Conservation (phyloP, 2,329 filamentous ascomycete species). For the Cladosporium austrohemisphaericum region DNA sequence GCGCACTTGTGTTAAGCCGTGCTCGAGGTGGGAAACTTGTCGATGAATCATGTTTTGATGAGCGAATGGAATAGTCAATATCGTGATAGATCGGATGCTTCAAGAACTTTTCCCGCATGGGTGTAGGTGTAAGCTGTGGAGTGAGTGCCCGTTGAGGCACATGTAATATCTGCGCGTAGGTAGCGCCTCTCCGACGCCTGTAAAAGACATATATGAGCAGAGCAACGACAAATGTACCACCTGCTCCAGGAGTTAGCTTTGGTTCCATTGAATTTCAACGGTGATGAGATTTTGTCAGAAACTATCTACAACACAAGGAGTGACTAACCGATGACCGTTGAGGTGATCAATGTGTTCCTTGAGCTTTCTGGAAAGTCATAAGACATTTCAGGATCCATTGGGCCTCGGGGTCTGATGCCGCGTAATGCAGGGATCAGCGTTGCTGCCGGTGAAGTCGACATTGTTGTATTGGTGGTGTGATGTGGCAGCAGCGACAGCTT, state of each 20-base stretch:
- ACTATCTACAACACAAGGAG: not conserved
- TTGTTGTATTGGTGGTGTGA: not conserved
- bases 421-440: not conserved
- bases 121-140: conserved; percentile 17
- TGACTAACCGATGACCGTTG: conserved; percentile 24
- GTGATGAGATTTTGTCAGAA: not conserved
- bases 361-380: conserved; percentile 15
- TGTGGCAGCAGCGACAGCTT: no score
- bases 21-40: conserved; percentile 1
- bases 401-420: not conserved
- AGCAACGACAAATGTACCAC: conserved; percentile 22
- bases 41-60: conserved; percentile 20
- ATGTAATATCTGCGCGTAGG: conserved; percentile 24
- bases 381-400: not conserved
- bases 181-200: conserved; percentile 24
- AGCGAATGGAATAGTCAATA: conserved; percentile 24
- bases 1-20: not conserved
- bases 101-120: conserved; percentile 9
- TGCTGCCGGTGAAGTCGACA: not conserved
- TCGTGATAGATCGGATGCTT: conserved; percentile 26
- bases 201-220: conserved; percentile 23
- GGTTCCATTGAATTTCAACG: no score
- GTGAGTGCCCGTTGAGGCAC: conserved; percentile 19
- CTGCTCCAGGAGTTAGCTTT: conserved; percentile 1
- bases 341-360: conserved; percentile 23